phyloP scores from a whole-genome alignment of 2,329 filamentous ascomycete species.

The Furcasterigmium furcatum region DNA sequence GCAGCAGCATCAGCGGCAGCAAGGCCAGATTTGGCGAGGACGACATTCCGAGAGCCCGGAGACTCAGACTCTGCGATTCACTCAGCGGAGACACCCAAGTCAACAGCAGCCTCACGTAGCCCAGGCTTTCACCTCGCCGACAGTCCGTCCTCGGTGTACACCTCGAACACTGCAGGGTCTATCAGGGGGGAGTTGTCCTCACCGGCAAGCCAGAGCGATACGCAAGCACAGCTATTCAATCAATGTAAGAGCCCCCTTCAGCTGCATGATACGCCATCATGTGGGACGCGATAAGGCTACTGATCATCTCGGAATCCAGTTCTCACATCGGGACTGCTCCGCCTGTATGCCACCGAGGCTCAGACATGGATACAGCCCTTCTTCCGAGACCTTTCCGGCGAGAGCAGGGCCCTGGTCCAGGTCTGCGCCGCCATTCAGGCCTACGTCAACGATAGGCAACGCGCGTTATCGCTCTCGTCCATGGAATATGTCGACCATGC shows the following conservation, averaged over 20 bases:
- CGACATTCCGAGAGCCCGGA: too few relatives aligned
- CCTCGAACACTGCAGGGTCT: too few relatives aligned
- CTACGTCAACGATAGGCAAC: slow-evolving; percentile 7
- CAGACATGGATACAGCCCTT: slow-evolving; percentile 8
- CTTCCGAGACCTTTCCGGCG: slow-evolving; percentile 6
- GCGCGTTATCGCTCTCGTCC: slow-evolving; percentile 7
- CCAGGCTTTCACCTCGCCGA: too few relatives aligned
- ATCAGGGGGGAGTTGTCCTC: too few relatives aligned
- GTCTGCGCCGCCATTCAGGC: slow-evolving; percentile 10
- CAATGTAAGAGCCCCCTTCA: neutral
- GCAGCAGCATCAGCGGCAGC: too few relatives aligned
- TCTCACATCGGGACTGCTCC: slow-evolving; percentile 6
- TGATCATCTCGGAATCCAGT: slow-evolving; percentile 5
- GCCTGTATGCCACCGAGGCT: slow-evolving; percentile 9
- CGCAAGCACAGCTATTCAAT: neutral
- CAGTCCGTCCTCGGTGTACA: too few relatives aligned
- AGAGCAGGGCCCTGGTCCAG: slow-evolving; percentile 6
- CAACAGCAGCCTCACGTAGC: too few relatives aligned
- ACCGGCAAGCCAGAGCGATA: neutral
- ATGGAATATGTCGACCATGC: slow-evolving; percentile 11
- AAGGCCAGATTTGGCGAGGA: too few relatives aligned
- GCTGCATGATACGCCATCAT: neutral
- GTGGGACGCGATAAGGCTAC: too few relatives aligned
- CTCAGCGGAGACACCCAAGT: too few relatives aligned
- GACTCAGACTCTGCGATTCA: too few relatives aligned